Evolutionary conservation across 2,329 filamentous ascomycete genomes (phyloP).

Genomic region (Aspergillus terreus): DNA sequence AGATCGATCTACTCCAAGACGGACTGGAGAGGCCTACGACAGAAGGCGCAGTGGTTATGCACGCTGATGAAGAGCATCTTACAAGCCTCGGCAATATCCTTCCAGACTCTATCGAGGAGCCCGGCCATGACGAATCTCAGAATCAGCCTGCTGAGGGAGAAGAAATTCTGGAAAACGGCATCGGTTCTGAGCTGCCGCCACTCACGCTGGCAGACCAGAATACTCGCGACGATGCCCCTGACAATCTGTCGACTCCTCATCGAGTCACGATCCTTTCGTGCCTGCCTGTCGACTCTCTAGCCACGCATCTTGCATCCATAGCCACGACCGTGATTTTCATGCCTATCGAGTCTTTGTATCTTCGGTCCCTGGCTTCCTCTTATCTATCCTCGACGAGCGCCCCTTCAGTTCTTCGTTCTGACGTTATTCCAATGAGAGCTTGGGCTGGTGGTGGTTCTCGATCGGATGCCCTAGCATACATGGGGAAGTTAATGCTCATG

Average conservation of each 20-base stretch:
- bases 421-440: conserved; percentile 27
- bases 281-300: conserved; percentile 39
- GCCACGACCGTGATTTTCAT: conserved; percentile 37
- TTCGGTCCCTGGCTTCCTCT: conserved; percentile 37
- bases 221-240: conserved; percentile 11
- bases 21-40: conserved; percentile 6
- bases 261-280: conserved; percentile 42
- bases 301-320: conserved; percentile 38
- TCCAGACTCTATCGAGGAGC: conserved; percentile 31
- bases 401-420: conserved; percentile 18
- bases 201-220: conserved; percentile 15
- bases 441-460: conserved; percentile 35
- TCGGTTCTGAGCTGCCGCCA: conserved; percentile 14
- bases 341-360: conserved; percentile 39
- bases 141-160: conserved; percentile 13
- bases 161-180: conserved; percentile 9
- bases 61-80: conserved; percentile 8
- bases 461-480: conserved; percentile 30
- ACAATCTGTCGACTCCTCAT: conserved; percentile 22
- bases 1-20: conserved; percentile 1
- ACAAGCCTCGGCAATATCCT: conserved; percentile 21
- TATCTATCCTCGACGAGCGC: conserved; percentile 31
- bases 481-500: conserved; percentile 35
- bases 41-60: conserved; percentile 8
- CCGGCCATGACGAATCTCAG: conserved; percentile 18